Percentiles rank a stretch among this genome's conserved stretches.
These are phyloP conservation scores for Acrasis kona DNA, from an alignment of 78 protist species.

Conservation along the genomic window DNA sequence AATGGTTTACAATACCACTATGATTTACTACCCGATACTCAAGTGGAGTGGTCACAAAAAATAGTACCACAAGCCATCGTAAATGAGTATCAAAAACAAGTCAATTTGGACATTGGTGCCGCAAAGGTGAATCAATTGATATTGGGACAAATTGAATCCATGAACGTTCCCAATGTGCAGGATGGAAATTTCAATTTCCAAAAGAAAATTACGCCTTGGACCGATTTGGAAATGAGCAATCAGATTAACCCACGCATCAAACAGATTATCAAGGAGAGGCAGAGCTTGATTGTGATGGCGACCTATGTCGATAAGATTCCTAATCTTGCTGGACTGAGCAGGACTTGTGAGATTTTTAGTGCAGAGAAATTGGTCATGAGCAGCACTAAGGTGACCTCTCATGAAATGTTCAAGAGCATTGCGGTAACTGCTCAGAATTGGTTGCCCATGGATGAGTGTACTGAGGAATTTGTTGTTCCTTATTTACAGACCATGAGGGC, in stretches of 20 bases:
- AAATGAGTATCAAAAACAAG: too few relatives aligned
- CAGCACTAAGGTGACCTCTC: conserved; percentile 7
- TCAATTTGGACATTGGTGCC: too few relatives aligned
- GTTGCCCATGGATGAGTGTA: conserved; percentile 38
- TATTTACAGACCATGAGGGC: not conserved
- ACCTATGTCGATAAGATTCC: conserved; percentile 53
- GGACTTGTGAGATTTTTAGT: conserved; percentile 54
- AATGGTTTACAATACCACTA: too few relatives aligned
- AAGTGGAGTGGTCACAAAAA: too few relatives aligned
- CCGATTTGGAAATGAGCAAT: conserved; percentile 24
- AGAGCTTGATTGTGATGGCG: conserved; percentile 36
- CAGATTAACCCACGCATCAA: not conserved
- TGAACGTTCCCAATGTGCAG: too few relatives aligned
- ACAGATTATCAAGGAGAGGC: conserved; percentile 14
- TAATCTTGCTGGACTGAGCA: conserved; percentile 51
- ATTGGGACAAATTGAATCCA: too few relatives aligned
- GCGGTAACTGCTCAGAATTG: conserved; percentile 44
- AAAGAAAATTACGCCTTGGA: conserved; percentile 55
- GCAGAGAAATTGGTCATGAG: conserved; percentile 30
- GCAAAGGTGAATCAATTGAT: too few relatives aligned
- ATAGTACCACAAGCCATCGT: too few relatives aligned
- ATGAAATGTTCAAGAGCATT: conserved; percentile 31
- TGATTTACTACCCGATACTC: too few relatives aligned
- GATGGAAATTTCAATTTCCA: too few relatives aligned
- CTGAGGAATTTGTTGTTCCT: not conserved